Base-by-base conservation (phyloP, 139 green algal species). In the Eudorina sp. region DNA sequence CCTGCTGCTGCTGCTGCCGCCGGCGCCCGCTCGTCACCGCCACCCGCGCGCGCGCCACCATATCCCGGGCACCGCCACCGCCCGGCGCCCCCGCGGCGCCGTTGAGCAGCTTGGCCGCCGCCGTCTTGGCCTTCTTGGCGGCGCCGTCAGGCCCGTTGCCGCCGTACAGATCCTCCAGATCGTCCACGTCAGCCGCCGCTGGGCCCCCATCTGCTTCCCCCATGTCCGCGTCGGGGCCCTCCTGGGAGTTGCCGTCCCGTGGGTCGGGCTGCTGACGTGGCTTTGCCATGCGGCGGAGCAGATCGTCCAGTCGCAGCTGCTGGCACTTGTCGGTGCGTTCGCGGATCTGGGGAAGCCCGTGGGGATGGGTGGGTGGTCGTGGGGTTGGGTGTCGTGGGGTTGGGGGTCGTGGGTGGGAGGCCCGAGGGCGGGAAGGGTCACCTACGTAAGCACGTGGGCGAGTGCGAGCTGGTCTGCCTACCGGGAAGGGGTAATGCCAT, bases 291-390 rank as follows among this genome's bases (percentile, higher is more conserved):
- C 36, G 66, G 29, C 46, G 38, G 83, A 89, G 78, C 76, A 74
- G 78, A 70, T 83, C 70, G 27, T 93, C 82, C 40, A 98, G 76
- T 3, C 90, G 92, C 23, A 89, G 90, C 93, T 99, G 97, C 92
- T 96, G 94, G 83, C 89, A 94, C 31, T 93, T 96, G 88, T 96
- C 94, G 31, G 95, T 90, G 89, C 94, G 95, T 86, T 98, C 96
- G 38, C 95, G 87, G 79, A 98, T 92, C 86, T 92, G 83, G 45
- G 41, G 7, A 40, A 64, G 6, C 70, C 11, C 4, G 38, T 8
- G 70, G 43, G 27, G 9, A 23, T 13, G 36, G 6, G 69, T 13
- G 69, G 38, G 5, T 7, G 43, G 72, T 34, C 23, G 23, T 11
- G 23, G 29, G 27, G 55, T 25, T 5, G 7, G 23, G 27, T 66